Base-by-base conservation (phyloP, 176 grass and related monocot species). In the Pontederia crassipes region DNA sequence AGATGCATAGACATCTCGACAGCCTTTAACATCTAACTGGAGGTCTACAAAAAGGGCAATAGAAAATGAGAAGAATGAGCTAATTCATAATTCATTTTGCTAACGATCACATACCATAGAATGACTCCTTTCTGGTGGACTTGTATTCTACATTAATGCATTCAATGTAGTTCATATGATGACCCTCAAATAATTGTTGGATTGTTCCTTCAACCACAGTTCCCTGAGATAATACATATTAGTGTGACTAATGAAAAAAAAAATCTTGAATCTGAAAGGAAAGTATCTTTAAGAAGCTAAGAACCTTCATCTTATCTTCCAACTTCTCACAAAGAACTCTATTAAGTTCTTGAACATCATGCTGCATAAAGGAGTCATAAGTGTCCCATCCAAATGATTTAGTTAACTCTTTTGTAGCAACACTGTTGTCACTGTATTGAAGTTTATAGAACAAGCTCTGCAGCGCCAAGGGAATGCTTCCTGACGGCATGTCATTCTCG, bases 301-400 rank as follows among this genome's bases (percentile, higher is more conserved):
- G 54, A 40, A 67, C 65, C 65, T 67, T 67, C 65, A 67, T 67
- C 47, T 67, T 67, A 27, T 67, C 65, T 67, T 67, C 65, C 17
- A 67, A 67, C 15, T 67, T 67, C 17, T 67, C 65, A 67, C 49
- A 67, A 67, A 67, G 65, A 67, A 67, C 65, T 49, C 65, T 55
- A n/a, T 67, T 67, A 40, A 67, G 51, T 67, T 67, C 65, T 40
- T 67, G 65, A 15, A 67, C 65, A 18, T 67, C 65, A 67, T 67
- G 65, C 11, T 67, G 65, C 65, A 55, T 67, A 40, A 67, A 67
- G 11, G 51, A 67, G 54, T 67, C 65, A 55, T 55, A 67, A 40
- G 65, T 67, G 28, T 67, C 65, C 65, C 65, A 67, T 15, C 65
- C 65, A 67, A 67, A 67, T 0, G 65, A 67, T 17, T 67, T 67